A percentile compares a stretch with the other conserved stretches of the same genome.
These are phyloP conservation scores for Berkeleyomyces rouxiae DNA, from an alignment of 2,329 filamentous ascomycete genomes.

Conservation along the genomic window DNA sequence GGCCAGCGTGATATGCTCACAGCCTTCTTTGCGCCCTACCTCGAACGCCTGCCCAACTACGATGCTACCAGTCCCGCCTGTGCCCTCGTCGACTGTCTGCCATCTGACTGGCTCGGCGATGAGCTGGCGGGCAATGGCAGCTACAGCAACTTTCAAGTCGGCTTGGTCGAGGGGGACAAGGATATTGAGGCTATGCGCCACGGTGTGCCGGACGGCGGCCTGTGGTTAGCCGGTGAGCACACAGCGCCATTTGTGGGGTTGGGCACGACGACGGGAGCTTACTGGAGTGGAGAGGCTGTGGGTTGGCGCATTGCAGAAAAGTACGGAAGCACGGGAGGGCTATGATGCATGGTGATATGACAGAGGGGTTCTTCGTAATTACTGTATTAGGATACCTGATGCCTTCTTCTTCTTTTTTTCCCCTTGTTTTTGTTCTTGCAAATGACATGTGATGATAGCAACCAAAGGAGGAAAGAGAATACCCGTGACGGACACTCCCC, in stretches of 20 bases:
- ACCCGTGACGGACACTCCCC: background rate
- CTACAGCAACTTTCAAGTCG: constrained; percentile 74
- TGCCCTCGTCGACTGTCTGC: constrained; percentile 43
- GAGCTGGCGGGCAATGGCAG: constrained; percentile 65
- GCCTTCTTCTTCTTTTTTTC: too few species aligned
- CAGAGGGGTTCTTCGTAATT: background rate
- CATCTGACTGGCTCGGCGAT: constrained; percentile 66
- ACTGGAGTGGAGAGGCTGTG: constrained; percentile 75
- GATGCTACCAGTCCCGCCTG: constrained; percentile 35
- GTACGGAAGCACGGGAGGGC: constrained; percentile 23
- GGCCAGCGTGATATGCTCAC: constrained; percentile 32
- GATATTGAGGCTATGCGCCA: constrained; percentile 51
- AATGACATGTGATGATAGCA: background rate
- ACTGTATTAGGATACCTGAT: background rate
- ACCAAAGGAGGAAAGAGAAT: background rate
- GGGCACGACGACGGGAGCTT: constrained; percentile 79
- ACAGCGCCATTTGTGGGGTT: constrained; percentile 79
- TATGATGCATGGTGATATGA: background rate
- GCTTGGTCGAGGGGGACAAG: constrained; percentile 49
- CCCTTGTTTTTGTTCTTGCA: too few species aligned
- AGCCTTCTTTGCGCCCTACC: constrained; percentile 63
- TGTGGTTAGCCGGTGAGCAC: constrained; percentile 86
- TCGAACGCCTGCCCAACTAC: constrained; percentile 57
- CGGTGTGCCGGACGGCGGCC: constrained; percentile 45
- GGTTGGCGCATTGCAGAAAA: constrained; percentile 44